phyloP scores from a whole-genome alignment of 208 protist species.

The Trypanosoma platydactyli region DNA sequence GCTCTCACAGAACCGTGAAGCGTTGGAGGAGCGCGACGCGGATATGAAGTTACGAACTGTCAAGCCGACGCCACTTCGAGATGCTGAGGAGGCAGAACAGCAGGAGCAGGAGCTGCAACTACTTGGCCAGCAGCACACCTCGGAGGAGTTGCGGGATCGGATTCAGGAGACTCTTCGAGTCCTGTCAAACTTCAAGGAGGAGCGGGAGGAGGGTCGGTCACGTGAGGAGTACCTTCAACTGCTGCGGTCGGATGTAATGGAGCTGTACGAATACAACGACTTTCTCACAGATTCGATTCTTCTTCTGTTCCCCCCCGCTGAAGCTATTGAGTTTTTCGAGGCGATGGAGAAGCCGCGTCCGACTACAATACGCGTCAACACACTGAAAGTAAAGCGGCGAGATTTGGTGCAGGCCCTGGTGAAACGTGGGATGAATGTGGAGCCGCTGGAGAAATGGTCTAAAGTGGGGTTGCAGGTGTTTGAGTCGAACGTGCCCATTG shows the following conservation, averaged over 20 bases:
- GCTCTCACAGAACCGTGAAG: constrained; percentile 57
- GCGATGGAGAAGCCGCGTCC: constrained; percentile 97
- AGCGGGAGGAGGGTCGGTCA: constrained; percentile 80
- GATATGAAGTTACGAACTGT: constrained; percentile 52
- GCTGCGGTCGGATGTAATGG: constrained; percentile 89
- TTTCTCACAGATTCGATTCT: constrained; percentile 94
- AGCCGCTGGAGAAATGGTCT: constrained; percentile 95
- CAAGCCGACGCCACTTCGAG: constrained; percentile 53
- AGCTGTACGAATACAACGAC: constrained; percentile 96
- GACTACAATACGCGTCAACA: constrained; percentile 98
- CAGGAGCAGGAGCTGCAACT: constrained; percentile 43
- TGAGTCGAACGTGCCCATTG: constrained; percentile 97
- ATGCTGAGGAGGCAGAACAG: constrained; percentile 47
- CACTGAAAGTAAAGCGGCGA: constrained; percentile 95
- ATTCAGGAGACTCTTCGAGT: constrained; percentile 92
- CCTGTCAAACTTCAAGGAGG: constrained; percentile 92
- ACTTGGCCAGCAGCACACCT: constrained; percentile 61
- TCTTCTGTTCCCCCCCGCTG: constrained; percentile 92
- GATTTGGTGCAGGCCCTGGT: constrained; percentile 96
- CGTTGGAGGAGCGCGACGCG: constrained; percentile 61
- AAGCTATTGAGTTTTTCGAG: constrained; percentile 97
- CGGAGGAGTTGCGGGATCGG: constrained; percentile 82
- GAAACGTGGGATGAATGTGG: constrained; percentile 96
- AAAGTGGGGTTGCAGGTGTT: constrained; percentile 98
- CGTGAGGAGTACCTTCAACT: constrained; percentile 93